Evolutionary conservation across 768 basidiomycete species (phyloP).

Genomic region (Tulasnella calospora): DNA sequence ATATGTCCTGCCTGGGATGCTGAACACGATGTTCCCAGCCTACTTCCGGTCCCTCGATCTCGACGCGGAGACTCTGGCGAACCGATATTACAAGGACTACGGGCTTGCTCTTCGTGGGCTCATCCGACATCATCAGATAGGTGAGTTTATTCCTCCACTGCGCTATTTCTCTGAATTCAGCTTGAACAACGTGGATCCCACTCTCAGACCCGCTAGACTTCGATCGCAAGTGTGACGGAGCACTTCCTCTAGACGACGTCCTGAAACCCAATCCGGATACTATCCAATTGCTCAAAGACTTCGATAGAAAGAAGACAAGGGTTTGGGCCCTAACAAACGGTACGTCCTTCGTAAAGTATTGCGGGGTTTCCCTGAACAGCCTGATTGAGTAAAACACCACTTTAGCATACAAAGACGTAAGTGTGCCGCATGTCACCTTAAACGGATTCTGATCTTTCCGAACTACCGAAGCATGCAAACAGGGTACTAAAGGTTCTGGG

Average conservation of each 20-base stretch:
- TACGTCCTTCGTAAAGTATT: constrained; percentile 43
- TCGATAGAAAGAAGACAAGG: constrained; percentile 68
- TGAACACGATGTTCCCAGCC: constrained; percentile 39
- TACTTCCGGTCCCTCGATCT: constrained; percentile 72
- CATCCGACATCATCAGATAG: constrained; percentile 67
- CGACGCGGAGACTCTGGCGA: constrained; percentile 62
- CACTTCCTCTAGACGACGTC: constrained; percentile 75
- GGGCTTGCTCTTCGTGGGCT: constrained; percentile 79
- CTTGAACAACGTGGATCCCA: constrained; percentile 12
- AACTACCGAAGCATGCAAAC: constrained; percentile 59
- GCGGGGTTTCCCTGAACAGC: background rate
- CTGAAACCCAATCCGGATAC: constrained; percentile 59
- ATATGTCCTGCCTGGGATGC: background rate
- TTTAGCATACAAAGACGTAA: background rate
- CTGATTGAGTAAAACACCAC: constrained; percentile 18
- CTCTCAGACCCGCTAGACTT: constrained; percentile 75
- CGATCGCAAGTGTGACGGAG: constrained; percentile 75
- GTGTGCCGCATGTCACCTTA: background rate
- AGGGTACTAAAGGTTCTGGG: constrained; percentile 71
- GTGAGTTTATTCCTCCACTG: constrained; percentile 37
- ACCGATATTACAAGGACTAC: constrained; percentile 70
- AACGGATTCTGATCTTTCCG: background rate
- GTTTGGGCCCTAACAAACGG: constrained; percentile 88
- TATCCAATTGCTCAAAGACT: constrained; percentile 67
- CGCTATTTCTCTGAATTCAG: background rate